Conservation (phyloP, 2,329 filamentous ascomycete genomes). For the Celoporthe dispersa region DNA sequence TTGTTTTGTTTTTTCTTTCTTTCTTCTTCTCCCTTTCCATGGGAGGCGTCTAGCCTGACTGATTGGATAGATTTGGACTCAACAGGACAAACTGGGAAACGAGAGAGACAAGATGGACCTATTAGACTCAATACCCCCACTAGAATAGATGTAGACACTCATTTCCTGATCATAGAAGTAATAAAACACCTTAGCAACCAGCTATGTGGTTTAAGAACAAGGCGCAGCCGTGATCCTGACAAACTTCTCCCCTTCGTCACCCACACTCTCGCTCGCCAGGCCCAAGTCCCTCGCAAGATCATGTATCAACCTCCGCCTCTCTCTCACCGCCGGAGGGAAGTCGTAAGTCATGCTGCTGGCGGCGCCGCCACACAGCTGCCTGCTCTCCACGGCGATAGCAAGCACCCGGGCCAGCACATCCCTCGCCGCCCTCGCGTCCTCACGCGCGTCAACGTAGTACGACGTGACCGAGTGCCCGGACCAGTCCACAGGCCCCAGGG, state of each 20-base stretch:
- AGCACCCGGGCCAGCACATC: slow-evolving; percentile 1
- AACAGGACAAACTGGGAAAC: not conserved
- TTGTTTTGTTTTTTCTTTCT: not conserved
- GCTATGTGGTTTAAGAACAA: not conserved
- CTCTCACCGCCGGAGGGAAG: not conserved
- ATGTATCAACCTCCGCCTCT: slow-evolving; percentile 8
- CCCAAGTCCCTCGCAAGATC: slow-evolving; percentile 3
- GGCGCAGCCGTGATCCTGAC: not conserved
- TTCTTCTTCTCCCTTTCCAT: too few relatives aligned
- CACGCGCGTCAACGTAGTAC: slow-evolving; percentile 5
- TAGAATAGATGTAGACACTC: slow-evolving; percentile 9
- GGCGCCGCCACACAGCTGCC: not conserved
- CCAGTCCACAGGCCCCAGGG: not conserved
- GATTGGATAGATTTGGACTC: not conserved
- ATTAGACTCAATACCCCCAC: slow-evolving; percentile 10
- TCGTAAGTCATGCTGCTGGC: not conserved
- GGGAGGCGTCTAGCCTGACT: not conserved
- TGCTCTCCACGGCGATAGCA: not conserved
- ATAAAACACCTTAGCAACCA: too few relatives aligned
- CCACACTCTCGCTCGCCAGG: slow-evolving; percentile 8
- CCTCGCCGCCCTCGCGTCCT: slow-evolving; percentile 2
- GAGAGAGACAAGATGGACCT: not conserved
- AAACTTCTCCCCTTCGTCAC: slow-evolving; percentile 13
- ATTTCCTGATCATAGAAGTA: too few relatives aligned
- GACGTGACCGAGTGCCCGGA: not conserved